These are phyloP conservation scores for Starmerella ratchasimensis DNA, from an alignment of 805 yeast species.

Conservation along the genomic window DNA sequence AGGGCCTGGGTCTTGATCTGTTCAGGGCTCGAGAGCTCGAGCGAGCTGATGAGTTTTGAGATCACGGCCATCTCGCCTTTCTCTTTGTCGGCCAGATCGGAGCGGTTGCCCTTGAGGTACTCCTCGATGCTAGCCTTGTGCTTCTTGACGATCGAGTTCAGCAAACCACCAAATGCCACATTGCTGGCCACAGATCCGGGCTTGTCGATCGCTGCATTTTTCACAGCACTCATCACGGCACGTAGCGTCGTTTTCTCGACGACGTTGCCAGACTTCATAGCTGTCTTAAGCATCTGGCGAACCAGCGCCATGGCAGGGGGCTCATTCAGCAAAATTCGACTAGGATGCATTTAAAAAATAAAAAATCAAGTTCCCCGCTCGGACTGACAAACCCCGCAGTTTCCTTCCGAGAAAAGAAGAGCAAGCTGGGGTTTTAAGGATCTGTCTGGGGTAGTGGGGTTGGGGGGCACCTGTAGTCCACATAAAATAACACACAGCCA, in stretches of 20 bases:
- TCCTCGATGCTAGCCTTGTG: constrained; percentile 38
- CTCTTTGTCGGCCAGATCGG: constrained; percentile 44
- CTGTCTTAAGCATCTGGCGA: constrained; percentile 34
- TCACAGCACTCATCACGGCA: constrained; percentile 26
- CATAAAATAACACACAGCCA: too few species aligned
- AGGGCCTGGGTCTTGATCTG: constrained; percentile 30
- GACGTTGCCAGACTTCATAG: constrained; percentile 36
- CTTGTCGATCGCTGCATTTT: constrained; percentile 26
- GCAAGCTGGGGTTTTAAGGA: too few species aligned
- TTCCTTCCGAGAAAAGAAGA: not conserved
- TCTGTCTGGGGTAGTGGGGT: too few species aligned
- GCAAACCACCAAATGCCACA: constrained; percentile 29
- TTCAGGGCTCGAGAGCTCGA: constrained; percentile 39
- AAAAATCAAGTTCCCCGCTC: too few species aligned
- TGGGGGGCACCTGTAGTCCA: too few species aligned
- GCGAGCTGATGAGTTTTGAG: constrained; percentile 27
- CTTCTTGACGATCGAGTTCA: constrained; percentile 29
- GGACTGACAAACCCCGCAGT: not conserved
- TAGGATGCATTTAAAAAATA: constrained; percentile 3
- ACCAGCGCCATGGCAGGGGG: constrained; percentile 28
- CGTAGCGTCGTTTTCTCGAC: constrained; percentile 23
- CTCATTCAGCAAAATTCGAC: constrained; percentile 16
- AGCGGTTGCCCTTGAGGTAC: constrained; percentile 34
- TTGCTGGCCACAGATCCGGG: constrained; percentile 23
- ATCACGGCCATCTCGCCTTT: constrained; percentile 34